Percentiles rank a stretch among this genome's conserved stretches.
phyloP scores from a whole-genome alignment of 345 rosid genomes.

The Eucalyptus urophylla region DNA sequence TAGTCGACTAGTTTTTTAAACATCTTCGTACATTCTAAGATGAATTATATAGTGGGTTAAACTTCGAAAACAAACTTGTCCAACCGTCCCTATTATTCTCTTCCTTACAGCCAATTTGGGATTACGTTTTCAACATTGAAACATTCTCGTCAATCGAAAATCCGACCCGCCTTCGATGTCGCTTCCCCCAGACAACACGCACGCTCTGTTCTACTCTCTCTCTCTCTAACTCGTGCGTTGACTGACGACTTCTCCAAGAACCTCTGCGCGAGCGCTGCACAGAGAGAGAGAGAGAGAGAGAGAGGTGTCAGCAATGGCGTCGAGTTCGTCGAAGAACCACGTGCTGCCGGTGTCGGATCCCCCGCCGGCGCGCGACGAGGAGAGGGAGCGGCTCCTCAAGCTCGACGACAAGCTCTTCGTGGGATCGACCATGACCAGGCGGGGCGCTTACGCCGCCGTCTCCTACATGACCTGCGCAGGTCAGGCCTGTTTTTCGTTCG shows the following conservation, averaged over 20 bases:
- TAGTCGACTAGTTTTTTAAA: accelerated
- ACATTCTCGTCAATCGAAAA: not conserved
- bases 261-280: not conserved
- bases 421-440: slow-evolving; percentile 93
- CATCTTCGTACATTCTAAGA: accelerated
- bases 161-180: not conserved
- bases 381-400: slow-evolving; percentile 37
- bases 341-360: slow-evolving; percentile 62
- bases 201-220: not conserved
- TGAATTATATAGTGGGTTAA: accelerated
- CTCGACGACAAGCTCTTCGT: slow-evolving; percentile 59
- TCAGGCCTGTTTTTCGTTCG: not conserved
- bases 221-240: not conserved
- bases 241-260: not conserved
- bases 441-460: slow-evolving; percentile 83
- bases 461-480: slow-evolving; percentile 97
- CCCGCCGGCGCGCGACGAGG: slow-evolving; percentile 27
- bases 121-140: not conserved
- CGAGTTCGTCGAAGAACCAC: slow-evolving; percentile 30
- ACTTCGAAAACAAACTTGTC: accelerated
- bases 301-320: slow-evolving; percentile 9
- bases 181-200: not conserved
- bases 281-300: not conserved
- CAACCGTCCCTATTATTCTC: accelerated
- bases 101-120: not conserved